These are phyloP conservation scores for Yamadazyma atmosphaerica DNA, from an alignment of 1,139 yeast species.

Conservation along the genomic window DNA sequence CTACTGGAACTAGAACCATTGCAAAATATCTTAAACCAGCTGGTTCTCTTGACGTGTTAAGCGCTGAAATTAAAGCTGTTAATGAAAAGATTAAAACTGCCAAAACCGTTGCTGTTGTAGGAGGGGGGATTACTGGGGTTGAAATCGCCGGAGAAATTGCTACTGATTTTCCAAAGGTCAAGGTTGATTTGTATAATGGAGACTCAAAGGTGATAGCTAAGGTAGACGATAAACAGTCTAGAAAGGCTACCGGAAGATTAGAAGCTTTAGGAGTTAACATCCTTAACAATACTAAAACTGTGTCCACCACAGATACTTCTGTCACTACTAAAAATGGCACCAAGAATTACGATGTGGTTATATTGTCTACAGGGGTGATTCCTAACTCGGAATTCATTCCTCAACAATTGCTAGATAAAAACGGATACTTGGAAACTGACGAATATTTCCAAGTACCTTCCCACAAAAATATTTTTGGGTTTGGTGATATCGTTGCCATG, in stretches of 20 bases:
- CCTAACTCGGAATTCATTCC: conserved; percentile 25
- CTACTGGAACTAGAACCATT: conserved; percentile 23
- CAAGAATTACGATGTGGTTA: conserved; percentile 22
- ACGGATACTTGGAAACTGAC: conserved; percentile 22
- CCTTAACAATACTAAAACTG: conserved; percentile 18
- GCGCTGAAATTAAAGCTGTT: conserved; percentile 10
- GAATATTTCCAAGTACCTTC: conserved; percentile 19
- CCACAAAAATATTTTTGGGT: conserved; percentile 22
- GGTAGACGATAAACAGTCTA: conserved; percentile 18
- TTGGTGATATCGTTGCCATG: conserved; percentile 25
- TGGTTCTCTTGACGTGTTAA: conserved; percentile 12
- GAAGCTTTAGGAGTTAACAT: conserved; percentile 21
- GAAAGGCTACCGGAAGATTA: conserved; percentile 12
- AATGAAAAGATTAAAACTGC: conserved; percentile 17
- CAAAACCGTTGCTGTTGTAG: conserved; percentile 26
- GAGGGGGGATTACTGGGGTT: conserved; percentile 35
- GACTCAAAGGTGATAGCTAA: conserved; percentile 18
- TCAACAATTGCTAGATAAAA: conserved; percentile 12
- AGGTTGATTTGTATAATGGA: conserved; percentile 25
- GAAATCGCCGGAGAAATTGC: conserved; percentile 31
- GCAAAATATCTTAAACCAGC: conserved; percentile 26
- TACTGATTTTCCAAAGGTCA: conserved; percentile 15
- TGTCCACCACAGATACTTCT: conserved; percentile 6
- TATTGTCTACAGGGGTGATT: conserved; percentile 16
- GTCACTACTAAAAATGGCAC: conserved; percentile 15